Conservation (phyloP, 805 yeast species). For the Hanseniaspora pseudoguilliermondii region DNA sequence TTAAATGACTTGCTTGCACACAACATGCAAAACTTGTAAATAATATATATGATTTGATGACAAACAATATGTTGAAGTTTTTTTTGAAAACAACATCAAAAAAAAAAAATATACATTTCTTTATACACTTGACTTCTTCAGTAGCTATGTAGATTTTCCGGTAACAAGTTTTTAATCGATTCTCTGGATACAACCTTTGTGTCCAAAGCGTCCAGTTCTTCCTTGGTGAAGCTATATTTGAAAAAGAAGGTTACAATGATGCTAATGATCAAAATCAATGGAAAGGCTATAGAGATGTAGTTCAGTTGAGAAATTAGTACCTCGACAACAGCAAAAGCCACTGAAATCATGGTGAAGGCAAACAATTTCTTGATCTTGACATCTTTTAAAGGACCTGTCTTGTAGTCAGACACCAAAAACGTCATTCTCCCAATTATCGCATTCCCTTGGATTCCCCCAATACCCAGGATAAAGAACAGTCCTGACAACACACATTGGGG, state of each 20-base stretch:
- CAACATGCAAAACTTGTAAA: conserved; percentile 17
- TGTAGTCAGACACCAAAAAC: conserved; percentile 49
- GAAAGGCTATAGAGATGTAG: conserved; percentile 87
- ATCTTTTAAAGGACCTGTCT: conserved; percentile 26
- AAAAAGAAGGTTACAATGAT: conserved; percentile 55
- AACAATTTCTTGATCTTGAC: conserved; percentile 32
- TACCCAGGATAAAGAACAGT: conserved; percentile 84
- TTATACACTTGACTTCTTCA: not conserved
- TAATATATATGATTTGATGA: not conserved
- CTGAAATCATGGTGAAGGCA: conserved; percentile 44
- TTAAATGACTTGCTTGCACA: conserved; percentile 28
- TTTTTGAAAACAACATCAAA: too few relatives aligned
- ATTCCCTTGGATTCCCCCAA: conserved; percentile 60
- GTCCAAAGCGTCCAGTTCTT: conserved; percentile 54
- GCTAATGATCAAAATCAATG: conserved; percentile 58
- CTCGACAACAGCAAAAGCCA: conserved; percentile 64
- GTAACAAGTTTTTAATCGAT: conserved; percentile 36
- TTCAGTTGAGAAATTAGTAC: conserved; percentile 68
- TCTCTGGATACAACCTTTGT: conserved; percentile 48
- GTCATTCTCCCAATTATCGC: conserved; percentile 50
- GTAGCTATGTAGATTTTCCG: conserved; percentile 17
- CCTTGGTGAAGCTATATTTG: conserved; percentile 47
- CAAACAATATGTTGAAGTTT: too few relatives aligned
- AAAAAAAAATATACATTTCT: too few relatives aligned
- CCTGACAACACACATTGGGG: conserved; percentile 94